These are phyloP conservation scores for Cercospora nicotianae DNA, from an alignment of 2,329 filamentous ascomycete genomes.

Conservation along the genomic window DNA sequence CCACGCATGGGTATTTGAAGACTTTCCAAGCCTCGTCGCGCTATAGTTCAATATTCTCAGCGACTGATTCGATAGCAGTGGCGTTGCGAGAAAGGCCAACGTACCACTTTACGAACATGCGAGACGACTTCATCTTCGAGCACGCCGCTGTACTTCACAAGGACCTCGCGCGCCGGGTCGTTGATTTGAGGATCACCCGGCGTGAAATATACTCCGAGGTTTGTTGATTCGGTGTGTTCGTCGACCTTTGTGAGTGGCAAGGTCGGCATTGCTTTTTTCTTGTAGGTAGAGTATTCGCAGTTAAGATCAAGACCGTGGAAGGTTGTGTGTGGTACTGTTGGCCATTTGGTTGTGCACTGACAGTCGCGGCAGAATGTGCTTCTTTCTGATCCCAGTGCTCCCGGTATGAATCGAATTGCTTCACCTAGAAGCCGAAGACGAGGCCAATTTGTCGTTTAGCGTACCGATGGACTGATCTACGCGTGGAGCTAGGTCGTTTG, in stretches of 20 bases:
- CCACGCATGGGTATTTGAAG: conserved; percentile 30
- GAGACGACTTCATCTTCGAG: conserved; percentile 1
- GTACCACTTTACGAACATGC: conserved; percentile 2
- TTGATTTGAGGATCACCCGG: not conserved
- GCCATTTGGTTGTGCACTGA: not conserved
- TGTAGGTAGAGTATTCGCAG: not conserved
- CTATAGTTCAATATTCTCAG: not conserved
- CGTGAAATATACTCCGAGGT: conserved; percentile 6
- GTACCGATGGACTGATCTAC: not conserved
- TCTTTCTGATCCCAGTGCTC: no score
- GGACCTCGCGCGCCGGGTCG: conserved; percentile 6
- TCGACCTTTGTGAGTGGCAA: not conserved
- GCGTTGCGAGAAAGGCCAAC: not conserved
- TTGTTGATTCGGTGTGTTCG: not conserved
- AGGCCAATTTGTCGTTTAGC: not conserved
- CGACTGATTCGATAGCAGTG: no score
- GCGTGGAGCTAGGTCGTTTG: not conserved
- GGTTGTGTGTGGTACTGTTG: not conserved
- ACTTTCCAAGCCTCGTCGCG: conserved; percentile 23
- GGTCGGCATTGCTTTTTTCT: not conserved
- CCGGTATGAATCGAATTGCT: not conserved
- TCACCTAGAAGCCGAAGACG: not conserved
- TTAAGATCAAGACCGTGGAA: not conserved
- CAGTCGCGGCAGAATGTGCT: no score
- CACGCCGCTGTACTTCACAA: conserved; percentile 13